Evolutionary conservation across 2,329 filamentous ascomycete genomes (phyloP), one percentile per base, ranked within the genome.

Genomic region (Nemania serpens): DNA sequence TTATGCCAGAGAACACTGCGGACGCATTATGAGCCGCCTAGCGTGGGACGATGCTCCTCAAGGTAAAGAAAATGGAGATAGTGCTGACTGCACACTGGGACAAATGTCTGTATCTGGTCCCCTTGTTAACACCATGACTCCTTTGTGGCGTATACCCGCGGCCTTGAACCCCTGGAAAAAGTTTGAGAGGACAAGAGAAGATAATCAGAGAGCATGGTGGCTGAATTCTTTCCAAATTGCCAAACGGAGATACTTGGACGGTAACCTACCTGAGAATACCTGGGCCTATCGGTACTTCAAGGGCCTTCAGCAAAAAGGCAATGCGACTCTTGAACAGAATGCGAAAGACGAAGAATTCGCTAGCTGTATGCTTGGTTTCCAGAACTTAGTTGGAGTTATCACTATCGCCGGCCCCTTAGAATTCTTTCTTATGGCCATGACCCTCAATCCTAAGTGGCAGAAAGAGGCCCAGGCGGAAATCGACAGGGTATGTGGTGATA

Each of bases 401-500:
- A 82, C 81, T 10, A 79, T 82, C 58, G 77, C 76, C 12, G 80
- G 80, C 1, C 80, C 80, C 9, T 68, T 82, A 66, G 78, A 82
- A 69, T 82, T 81, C 73, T 82, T 82, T 71, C 65, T 81, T 52
- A 81, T 82, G 80, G 77, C 78, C 55, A 82, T 84, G 81, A 76
- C 76, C 22, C 72, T 83, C 63, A 77, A 84, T 64, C 82, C 83
- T 0, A 77, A 81, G 64, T 84, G 82, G 78, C 79, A 84, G 68
- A 73, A 69, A 57, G 81, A 79, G 66, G 79, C 81, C 5, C 83
- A 87, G 68, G 82, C 80, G 47, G 84, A 88, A 70, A 78, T 87
- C 13, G 84, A 87, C 64, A 72, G 77, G 9, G 81, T 85, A 1
- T 84, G 82, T 56, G 82, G 82, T 15, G 77, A 82, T 59, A 77